Base-by-base conservation (phyloP, 2,329 filamentous ascomycete species). In the Fusarium dlaminii region DNA sequence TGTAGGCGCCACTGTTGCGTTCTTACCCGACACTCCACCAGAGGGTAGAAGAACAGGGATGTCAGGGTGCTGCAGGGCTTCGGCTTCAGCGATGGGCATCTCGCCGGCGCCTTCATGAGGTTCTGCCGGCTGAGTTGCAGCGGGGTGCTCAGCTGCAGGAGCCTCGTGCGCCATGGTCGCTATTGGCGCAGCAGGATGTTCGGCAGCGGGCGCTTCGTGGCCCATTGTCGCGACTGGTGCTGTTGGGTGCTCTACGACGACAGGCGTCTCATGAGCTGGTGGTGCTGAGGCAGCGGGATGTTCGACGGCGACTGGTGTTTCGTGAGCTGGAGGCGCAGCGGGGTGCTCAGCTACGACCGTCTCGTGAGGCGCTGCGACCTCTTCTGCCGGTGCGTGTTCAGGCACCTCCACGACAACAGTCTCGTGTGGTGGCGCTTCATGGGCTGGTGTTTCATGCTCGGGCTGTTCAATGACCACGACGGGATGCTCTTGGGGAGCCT, bases 21-120 rank as follows among this genome's bases (percentile, higher is more conserved):
- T 65, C 18, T 39, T 36, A 1, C n/a, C 15, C 8, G 39, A 39
- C 13, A 73, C 69, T 30, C 59, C 67, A 14, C 66, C 67, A 10
- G 39, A 52, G 2, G 67, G 58, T 13, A 70, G 34, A 17, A 70
- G 51, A 9, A 54, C n/a, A 1, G 67, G 67, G 3, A 73, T 30
- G 15, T 68, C 42, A 2, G 63, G 34, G 10, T 72, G 57, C 48
- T 57, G 40, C 5, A 69, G 4, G 0, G 65, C 68, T 20, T 66
- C 67, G 1, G 65, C 68, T 22, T 66, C 67, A 13, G 30, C 55
- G 18, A 71, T 61, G 1, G 55, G 39, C 46, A 70, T 70, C 54
- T 70, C 68, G 0, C 37, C 34, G 4, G 56, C 29, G 27, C 64
- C 37, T 4, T 60, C 24, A 37, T 56, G 36, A 17, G 48, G 18